Evolutionary conservation across 2,329 filamentous ascomycete genomes (phyloP).

Genomic region (Stachybotrys chlorohalonatus): DNA sequence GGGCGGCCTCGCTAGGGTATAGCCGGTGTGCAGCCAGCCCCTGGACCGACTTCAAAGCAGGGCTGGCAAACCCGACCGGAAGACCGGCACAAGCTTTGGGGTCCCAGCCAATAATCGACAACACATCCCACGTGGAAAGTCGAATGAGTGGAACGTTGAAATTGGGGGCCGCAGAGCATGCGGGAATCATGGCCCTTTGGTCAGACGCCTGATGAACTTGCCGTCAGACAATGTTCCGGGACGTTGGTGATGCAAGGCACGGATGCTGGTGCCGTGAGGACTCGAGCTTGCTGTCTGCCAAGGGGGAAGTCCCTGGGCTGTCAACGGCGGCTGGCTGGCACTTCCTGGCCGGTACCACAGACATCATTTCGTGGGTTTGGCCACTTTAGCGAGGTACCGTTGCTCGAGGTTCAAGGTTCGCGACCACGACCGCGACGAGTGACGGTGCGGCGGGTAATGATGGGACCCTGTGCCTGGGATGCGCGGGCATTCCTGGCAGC

Average conservation of each 20-base stretch:
- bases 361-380: no score
- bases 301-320: no score
- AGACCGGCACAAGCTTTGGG: neutral
- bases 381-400: no score
- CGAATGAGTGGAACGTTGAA: neutral
- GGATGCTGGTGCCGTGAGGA: no score
- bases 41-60: neutral
- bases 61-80: neutral
- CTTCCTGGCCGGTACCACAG: no score
- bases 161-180: neutral
- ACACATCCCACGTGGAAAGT: neutral
- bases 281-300: no score
- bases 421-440: neutral
- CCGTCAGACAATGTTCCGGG: neutral
- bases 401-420: neutral
- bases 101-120: neutral
- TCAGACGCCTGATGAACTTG: neutral
- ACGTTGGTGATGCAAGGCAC: no score
- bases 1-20: neutral
- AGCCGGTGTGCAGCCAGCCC: neutral
- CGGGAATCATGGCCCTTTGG: neutral
- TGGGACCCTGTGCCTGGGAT: neutral
- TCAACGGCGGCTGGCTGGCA: no score
- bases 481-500: neutral
- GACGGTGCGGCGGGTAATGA: neutral